Conservation (phyloP, 2,329 filamentous ascomycete genomes). For the Raffaelea ambrosiae region DNA sequence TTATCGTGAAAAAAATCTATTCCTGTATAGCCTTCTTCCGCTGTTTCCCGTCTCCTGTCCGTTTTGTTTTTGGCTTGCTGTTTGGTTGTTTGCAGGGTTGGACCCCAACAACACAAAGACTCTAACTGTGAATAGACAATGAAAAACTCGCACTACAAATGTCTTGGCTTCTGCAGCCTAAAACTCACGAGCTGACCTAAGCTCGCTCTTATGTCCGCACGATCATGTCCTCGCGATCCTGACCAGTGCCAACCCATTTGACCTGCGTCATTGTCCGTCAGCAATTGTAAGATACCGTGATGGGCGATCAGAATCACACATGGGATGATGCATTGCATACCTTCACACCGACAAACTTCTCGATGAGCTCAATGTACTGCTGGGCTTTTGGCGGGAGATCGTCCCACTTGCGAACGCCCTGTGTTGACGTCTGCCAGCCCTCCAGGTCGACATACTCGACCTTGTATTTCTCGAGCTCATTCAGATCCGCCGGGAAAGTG, state of each 20-base stretch:
- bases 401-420: constrained; percentile 48
- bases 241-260: constrained; percentile 60
- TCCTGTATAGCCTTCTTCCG: too few relatives aligned
- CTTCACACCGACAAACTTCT: constrained; percentile 55
- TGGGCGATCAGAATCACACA: too few relatives aligned
- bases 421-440: constrained; percentile 61
- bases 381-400: constrained; percentile 56
- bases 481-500: constrained; percentile 57
- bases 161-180: too few relatives aligned
- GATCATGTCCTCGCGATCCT: constrained; percentile 57
- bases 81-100: background rate
- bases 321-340: too few relatives aligned
- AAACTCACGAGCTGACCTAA: too few relatives aligned
- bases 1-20: too few relatives aligned
- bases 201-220: constrained; percentile 5
- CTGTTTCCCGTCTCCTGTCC: too few relatives aligned
- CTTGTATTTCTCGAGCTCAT: constrained; percentile 44
- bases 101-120: too few relatives aligned
- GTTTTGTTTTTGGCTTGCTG: too few relatives aligned
- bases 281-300: too few relatives aligned
- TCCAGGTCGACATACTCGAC: constrained; percentile 60
- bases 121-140: too few relatives aligned
- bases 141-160: too few relatives aligned
- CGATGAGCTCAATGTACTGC: constrained; percentile 57
- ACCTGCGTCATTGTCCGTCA: constrained; percentile 26